A percentile compares a stretch with the other conserved stretches of the same genome.
These are phyloP conservation scores for Tetracladium maxilliforme DNA, from an alignment of 2,329 filamentous ascomycete genomes.

Conservation along the genomic window DNA sequence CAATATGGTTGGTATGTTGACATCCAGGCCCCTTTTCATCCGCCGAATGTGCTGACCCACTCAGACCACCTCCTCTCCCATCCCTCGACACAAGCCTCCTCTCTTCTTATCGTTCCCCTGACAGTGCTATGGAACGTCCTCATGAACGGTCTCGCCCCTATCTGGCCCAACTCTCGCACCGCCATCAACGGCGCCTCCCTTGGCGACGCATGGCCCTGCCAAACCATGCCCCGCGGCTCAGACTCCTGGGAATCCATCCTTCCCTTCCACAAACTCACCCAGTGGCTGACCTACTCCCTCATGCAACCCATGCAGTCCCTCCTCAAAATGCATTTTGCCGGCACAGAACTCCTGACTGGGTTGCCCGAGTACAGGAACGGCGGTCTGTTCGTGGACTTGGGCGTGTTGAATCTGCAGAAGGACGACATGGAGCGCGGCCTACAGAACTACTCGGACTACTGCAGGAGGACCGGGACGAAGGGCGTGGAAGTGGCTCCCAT, in stretches of 20 bases:
- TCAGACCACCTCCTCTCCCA: constrained; percentile 86
- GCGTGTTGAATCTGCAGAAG: constrained; percentile 62
- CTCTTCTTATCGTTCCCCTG: constrained; percentile 72
- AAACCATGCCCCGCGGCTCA: constrained; percentile 51
- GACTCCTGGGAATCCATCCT: constrained; percentile 68
- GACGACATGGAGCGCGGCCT: constrained; percentile 58
- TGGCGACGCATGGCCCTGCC: constrained; percentile 90
- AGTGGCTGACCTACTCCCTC: constrained; percentile 88
- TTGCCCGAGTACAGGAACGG: constrained; percentile 89
- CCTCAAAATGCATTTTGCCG: constrained; percentile 67
- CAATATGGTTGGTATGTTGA: constrained; percentile 70
- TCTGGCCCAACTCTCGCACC: constrained; percentile 82
- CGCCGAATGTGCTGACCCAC: constrained; percentile 3
- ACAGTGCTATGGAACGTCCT: constrained; percentile 84
- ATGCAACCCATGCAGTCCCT: constrained; percentile 82
- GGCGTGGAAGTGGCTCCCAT: constrained; percentile 60
- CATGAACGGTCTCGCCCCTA: constrained; percentile 71
- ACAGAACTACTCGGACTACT: constrained; percentile 54
- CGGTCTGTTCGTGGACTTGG: constrained; percentile 73
- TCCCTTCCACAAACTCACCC: constrained; percentile 86
- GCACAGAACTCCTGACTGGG: constrained; percentile 70
- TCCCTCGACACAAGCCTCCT: constrained; percentile 76
- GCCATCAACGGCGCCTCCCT: constrained; percentile 75
- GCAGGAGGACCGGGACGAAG: constrained; percentile 56
- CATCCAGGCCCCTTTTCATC: not conserved